A percentile compares a stretch with the other conserved stretches of the same genome.
phyloP scores from a whole-genome alignment of 306 rosid genomes.

The barrel medic (Medicago truncatula) region MtrunA17r5.0-ANR NC_053049.1:49549501-49550000 shows the following conservation, averaged over 20 bases:
- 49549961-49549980: conserved; percentile 84
- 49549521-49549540: too few species aligned
- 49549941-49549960: conserved; percentile 86
- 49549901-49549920: conserved; percentile 87
- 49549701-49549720: too few species aligned
- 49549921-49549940: conserved; percentile 88
- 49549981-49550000: conserved; percentile 88
- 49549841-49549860: conserved; percentile 83
- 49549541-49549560: too few species aligned
- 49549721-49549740: too few species aligned
- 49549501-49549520: too few species aligned
- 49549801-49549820: conserved; percentile 56
- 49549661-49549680: too few species aligned
- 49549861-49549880: conserved; percentile 80
- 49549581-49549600: too few species aligned
- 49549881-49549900: conserved; percentile 79
- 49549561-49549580: too few species aligned
- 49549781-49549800: conserved; percentile 47
- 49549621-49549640: too few species aligned
- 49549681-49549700: too few species aligned
- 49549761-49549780: conserved; percentile 21
- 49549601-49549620: too few species aligned
- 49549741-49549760: conserved; percentile 30
- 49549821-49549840: conserved; percentile 96
- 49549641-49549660: too few species aligned